Conservation (phyloP, 2,329 filamentous ascomycete species). For the Pseudogymnoascus pannorum region DNA sequence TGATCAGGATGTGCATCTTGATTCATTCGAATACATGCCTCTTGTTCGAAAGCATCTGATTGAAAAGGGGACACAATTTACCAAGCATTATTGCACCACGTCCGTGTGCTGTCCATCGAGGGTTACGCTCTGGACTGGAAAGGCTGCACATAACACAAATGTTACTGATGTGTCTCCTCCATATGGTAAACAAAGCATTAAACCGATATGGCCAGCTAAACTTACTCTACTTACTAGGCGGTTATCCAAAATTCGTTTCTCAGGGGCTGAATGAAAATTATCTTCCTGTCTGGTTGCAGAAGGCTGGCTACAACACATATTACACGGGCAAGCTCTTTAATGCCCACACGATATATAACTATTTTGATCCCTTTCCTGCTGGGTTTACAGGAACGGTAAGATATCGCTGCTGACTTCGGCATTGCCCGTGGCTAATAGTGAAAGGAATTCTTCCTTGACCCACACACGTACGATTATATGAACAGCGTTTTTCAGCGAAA, state of each 20-base stretch:
- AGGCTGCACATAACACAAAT: constrained; percentile 57
- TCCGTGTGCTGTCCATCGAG: constrained; percentile 56
- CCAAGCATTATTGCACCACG: constrained; percentile 53
- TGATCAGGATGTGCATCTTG: constrained; percentile 55
- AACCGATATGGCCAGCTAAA: constrained; percentile 25
- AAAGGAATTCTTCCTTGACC: constrained; percentile 55
- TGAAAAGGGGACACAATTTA: constrained; percentile 48
- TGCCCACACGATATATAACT: constrained; percentile 52
- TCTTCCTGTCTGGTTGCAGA: constrained; percentile 63
- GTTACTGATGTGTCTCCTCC: constrained; percentile 43
- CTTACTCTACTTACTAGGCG: constrained; percentile 30
- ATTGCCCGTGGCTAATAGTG: constrained; percentile 20
- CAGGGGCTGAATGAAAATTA: constrained; percentile 61
- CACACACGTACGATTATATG: constrained; percentile 60
- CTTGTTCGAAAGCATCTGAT: constrained; percentile 46
- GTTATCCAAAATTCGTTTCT: constrained; percentile 59
- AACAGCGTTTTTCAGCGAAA: constrained; percentile 60
- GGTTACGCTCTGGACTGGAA: constrained; percentile 54
- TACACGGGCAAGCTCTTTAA: constrained; percentile 70
- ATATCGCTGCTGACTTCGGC: constrained; percentile 46
- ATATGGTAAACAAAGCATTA: constrained; percentile 35
- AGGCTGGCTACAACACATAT: constrained; percentile 62
- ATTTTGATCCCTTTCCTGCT: constrained; percentile 47
- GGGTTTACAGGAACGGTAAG: constrained; percentile 42
- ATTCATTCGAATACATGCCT: constrained; percentile 52